phyloP scores from a whole-genome alignment of 2,329 filamentous ascomycete species.

The Lomentospora prolificans region DNA sequence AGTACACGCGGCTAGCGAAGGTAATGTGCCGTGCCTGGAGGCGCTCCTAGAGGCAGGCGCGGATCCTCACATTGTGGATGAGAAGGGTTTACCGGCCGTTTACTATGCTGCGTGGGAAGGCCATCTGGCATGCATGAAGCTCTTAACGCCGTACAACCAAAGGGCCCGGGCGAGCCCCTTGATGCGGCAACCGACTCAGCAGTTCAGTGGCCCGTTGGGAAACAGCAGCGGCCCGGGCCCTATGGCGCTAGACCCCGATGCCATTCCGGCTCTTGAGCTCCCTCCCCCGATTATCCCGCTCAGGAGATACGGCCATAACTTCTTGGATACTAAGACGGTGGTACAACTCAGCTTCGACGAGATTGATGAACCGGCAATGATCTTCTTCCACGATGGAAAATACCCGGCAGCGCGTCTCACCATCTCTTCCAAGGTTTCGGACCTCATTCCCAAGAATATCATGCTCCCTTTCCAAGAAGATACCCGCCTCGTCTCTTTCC shows the following conservation, averaged over 20 bases:
- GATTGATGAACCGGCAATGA: conserved; percentile 62
- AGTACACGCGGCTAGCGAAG: conserved; percentile 93
- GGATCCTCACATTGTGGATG: conserved; percentile 71
- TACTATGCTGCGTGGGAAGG: conserved; percentile 99
- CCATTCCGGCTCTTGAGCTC: conserved; percentile 82
- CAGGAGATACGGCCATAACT: conserved; percentile 93
- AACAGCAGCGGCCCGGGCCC: conserved; percentile 43
- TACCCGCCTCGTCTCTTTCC: conserved; percentile 85
- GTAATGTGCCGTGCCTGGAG: conserved; percentile 79
- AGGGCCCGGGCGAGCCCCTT: conserved; percentile 32
- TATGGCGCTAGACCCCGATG: conserved; percentile 69
- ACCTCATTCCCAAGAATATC: conserved; percentile 92
- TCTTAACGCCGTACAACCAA: conserved; percentile 57
- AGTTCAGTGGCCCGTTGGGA: conserved; percentile 29
- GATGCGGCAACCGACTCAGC: conserved; percentile 28
- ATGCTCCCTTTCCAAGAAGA: conserved; percentile 95
- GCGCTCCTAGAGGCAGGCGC: conserved; percentile 71
- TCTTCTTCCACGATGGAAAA: conserved; percentile 96
- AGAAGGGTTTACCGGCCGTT: conserved; percentile 88
- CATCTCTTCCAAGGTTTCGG: conserved; percentile 91
- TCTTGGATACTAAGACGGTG: conserved; percentile 94
- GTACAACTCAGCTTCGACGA: conserved; percentile 86
- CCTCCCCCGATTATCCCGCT: conserved; percentile 94
- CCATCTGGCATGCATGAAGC: conserved; percentile 85
- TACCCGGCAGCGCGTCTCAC: conserved; percentile 91